Evolutionary conservation across 805 yeast species (phyloP).

Genomic region (Ogataea corticis): DNA sequence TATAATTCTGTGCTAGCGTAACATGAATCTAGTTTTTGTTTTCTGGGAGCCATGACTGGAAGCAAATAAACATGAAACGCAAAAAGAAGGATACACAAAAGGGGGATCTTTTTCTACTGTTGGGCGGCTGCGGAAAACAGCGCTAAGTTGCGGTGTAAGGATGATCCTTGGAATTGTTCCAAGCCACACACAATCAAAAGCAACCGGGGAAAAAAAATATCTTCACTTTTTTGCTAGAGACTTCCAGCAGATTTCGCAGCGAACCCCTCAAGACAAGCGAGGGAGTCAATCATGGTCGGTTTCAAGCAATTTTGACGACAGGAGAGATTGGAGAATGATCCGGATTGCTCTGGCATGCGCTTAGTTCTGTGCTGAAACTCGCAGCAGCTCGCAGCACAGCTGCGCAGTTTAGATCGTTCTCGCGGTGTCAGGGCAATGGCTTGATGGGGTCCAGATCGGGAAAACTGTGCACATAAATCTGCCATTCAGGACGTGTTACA

Average conservation of each 20-base stretch:
- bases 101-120: background rate
- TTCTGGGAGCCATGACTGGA: too few species aligned
- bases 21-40: too few species aligned
- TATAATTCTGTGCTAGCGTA: background rate
- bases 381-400: too few species aligned
- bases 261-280: too few species aligned
- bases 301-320: too few species aligned
- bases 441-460: conserved; percentile 2
- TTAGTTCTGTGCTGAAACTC: too few species aligned
- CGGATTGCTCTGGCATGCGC: too few species aligned
- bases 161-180: too few species aligned
- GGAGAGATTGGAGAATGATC: too few species aligned
- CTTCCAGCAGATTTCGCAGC: background rate
- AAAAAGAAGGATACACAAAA: conserved; percentile 4
- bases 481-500: background rate
- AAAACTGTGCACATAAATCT: conserved; percentile 2
- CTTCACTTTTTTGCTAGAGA: background rate
- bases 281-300: background rate
- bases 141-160: background rate
- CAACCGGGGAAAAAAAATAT: conserved; percentile 1
- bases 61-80: background rate
- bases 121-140: too few species aligned
- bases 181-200: too few species aligned
- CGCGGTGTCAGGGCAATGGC: background rate
- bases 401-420: background rate